phyloP scores from a whole-genome alignment of 2,329 filamentous ascomycete species.

The Tympanopsis confertula region DNA sequence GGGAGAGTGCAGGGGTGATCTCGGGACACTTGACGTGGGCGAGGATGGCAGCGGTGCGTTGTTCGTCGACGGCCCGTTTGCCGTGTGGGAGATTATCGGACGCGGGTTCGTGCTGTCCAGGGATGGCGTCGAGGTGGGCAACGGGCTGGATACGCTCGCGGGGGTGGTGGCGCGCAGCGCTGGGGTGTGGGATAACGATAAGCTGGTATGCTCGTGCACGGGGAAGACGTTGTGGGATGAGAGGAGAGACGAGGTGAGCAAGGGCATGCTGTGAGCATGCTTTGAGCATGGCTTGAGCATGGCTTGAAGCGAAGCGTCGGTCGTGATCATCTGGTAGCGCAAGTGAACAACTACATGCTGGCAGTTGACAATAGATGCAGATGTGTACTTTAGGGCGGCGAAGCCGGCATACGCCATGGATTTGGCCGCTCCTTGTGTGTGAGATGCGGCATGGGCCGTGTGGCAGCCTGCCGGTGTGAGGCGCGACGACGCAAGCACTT shows the following conservation, averaged over 20 bases:
- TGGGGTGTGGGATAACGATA: slow-evolving; percentile 96
- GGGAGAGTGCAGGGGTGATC: slow-evolving; percentile 41
- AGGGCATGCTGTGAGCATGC: slow-evolving; percentile 84
- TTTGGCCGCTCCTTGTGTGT: too few relatives aligned
- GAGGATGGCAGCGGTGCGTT: slow-evolving; percentile 64
- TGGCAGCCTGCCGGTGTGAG: too few relatives aligned
- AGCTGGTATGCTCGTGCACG: slow-evolving; percentile 93
- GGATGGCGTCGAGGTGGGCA: slow-evolving; percentile 50
- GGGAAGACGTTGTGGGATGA: slow-evolving; percentile 98
- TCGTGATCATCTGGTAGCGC: too few relatives aligned
- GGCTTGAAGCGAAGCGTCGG: too few relatives aligned
- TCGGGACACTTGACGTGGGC: slow-evolving; percentile 68
- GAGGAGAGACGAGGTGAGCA: slow-evolving; percentile 74
- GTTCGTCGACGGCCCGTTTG: slow-evolving; percentile 71
- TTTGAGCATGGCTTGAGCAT: too few relatives aligned
- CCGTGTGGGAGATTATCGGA: slow-evolving; percentile 94
- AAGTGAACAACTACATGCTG: too few relatives aligned
- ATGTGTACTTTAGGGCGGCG: too few relatives aligned
- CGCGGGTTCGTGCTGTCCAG: slow-evolving; percentile 77
- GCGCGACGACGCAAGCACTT: too few relatives aligned
- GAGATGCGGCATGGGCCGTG: too few relatives aligned
- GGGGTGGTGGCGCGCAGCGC: slow-evolving; percentile 91
- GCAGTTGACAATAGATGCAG: too few relatives aligned
- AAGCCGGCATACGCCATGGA: too few relatives aligned
- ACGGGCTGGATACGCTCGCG: slow-evolving; percentile 76